Evolutionary conservation across 306 rosid genomes (phyloP), one percentile per base, ranked within the genome.

Genomic region (Gastrolobium bilobum): DNA sequence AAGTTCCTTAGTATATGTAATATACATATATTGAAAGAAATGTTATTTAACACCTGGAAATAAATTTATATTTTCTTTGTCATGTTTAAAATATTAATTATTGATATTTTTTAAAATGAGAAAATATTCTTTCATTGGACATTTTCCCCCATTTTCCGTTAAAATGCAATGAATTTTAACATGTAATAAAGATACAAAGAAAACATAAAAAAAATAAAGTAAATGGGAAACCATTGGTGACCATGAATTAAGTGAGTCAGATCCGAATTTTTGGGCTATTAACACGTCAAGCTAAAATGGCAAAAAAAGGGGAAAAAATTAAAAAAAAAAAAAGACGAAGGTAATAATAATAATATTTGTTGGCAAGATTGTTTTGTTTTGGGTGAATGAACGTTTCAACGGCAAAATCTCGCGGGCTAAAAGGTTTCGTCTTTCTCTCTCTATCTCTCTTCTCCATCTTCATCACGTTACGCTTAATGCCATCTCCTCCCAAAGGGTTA

Each of bases 351-450:
- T 37, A 53, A 15, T 35, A 79, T 75, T 81, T 75, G 88, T 82
- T 83, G 90, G 89, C 81, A 58, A 73, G 13, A 72, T 48, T 15
- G 81, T 76, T 84, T 86, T 86, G 26, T 20, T 90, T 80, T 71
- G 75, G 82, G 81, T 71, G 82, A 78, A 88, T 79, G 99, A 95
- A 90, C 96, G 99, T 84, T 92, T 91, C 88, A 90, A 90, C 89
- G 92, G 93, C 90, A 89, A 86, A 73, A 84, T 86, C 94, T 89
- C 86, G 80, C 93, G 91, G 95, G 93, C 90, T 88, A 65, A 53
- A 56, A 77, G 77, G 66, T 77, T 83, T 31, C 14, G 68, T 10
- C 26, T 61, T 9, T 33, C 14, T 43, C 20, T 43, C 48, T 52
- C 64, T 76, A 43, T 87, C 78, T 48, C 64, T 74, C 68, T 73